phyloP scores from a whole-genome alignment of 2,329 filamentous ascomycete genomes.

The Teratosphaeria gauchensis region DNA sequence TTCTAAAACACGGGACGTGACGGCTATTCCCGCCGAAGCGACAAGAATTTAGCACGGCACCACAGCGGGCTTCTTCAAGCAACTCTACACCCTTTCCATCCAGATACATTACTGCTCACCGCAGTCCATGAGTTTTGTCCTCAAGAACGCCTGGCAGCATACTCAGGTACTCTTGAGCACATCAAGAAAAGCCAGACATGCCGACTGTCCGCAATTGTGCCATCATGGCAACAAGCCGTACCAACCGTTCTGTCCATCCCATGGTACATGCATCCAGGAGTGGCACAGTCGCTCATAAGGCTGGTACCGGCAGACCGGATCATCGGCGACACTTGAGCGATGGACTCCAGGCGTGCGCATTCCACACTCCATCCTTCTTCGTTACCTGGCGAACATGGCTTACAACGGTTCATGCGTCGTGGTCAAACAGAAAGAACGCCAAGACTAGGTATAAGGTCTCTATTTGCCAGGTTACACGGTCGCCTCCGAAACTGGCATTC shows the following conservation, averaged over 20 bases:
- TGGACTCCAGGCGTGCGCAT: not conserved
- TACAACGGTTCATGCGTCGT: not conserved
- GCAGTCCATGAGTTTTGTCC: too few species aligned
- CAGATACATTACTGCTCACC: too few species aligned
- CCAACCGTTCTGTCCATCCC: not conserved
- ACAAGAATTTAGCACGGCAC: too few species aligned
- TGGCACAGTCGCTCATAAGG: not conserved
- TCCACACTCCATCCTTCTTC: not conserved
- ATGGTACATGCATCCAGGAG: not conserved
- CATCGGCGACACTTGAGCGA: not conserved
- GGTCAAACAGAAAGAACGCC: not conserved
- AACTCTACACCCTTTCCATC: too few species aligned
- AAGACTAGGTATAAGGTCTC: not conserved
- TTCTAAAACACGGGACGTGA: too few species aligned
- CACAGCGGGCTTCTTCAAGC: too few species aligned
- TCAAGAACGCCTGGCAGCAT: not conserved
- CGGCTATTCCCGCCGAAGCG: too few species aligned
- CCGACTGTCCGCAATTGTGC: not conserved
- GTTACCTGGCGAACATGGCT: slow-evolving; percentile 14
- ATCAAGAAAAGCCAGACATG: not conserved
- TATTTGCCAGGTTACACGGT: slow-evolving; percentile 12
- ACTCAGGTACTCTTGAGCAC: not conserved
- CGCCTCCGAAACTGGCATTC: slow-evolving; percentile 21
- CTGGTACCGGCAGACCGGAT: not conserved
- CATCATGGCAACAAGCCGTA: not conserved